phyloP scores from a whole-genome alignment of 2,329 filamentous ascomycete species.

The Orbilia javanica region DNA sequence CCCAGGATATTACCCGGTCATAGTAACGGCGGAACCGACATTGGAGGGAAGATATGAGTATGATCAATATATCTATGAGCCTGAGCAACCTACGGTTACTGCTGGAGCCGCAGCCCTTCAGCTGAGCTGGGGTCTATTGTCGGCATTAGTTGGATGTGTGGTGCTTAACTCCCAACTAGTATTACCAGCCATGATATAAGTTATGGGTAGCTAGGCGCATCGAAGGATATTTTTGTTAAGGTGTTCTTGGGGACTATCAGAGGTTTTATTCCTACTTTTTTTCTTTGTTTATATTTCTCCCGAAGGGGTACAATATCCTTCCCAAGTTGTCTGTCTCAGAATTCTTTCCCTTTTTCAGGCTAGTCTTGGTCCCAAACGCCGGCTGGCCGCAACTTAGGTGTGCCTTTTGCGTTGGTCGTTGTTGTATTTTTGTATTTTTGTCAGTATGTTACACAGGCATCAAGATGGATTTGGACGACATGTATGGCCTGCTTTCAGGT shows the following conservation, averaged over 20 bases:
- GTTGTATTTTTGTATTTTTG: conserved; percentile 26
- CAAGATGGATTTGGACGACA: neutral
- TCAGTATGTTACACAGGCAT: conserved; percentile 11
- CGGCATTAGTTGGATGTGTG: neutral
- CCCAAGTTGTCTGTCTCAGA: too few species aligned
- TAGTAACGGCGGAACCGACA: conserved; percentile 42
- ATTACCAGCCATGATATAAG: neutral
- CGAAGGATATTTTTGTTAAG: too few species aligned
- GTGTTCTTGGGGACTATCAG: too few species aligned
- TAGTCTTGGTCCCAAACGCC: too few species aligned
- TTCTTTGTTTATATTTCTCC: neutral
- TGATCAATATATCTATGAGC: conserved; percentile 25
- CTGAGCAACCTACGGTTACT: neutral
- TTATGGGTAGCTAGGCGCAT: too few species aligned
- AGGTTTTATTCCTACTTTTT: too few species aligned
- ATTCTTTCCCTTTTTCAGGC: too few species aligned
- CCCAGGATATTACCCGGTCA: conserved; percentile 43
- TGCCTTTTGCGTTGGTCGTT: conserved; percentile 14
- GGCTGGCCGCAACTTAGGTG: too few species aligned
- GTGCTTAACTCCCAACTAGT: neutral
- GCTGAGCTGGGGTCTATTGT: neutral
- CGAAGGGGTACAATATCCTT: too few species aligned
- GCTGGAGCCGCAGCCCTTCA: neutral
- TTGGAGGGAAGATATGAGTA: neutral
- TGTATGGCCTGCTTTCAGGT: neutral